Evolutionary conservation across 108 stramenopile species (phyloP).

Genomic region (Pseudonitzschia delicatissima): DNA sequence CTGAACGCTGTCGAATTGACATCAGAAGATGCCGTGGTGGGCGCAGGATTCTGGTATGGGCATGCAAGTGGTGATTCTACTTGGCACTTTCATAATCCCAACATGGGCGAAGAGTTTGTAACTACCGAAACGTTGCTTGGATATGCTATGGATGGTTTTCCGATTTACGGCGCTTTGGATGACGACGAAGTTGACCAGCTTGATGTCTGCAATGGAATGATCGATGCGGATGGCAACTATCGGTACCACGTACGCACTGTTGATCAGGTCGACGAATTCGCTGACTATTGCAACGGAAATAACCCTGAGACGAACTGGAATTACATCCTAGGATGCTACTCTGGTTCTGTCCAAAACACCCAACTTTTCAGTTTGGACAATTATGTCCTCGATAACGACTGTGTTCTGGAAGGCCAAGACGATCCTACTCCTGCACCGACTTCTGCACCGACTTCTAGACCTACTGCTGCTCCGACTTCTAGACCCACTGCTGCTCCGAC

Average conservation of each 20-base stretch:
- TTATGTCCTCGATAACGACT: too few relatives aligned
- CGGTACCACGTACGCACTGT: conserved; percentile 3
- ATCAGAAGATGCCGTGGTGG: neutral
- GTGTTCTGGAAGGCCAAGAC: too few relatives aligned
- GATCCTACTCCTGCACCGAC: too few relatives aligned
- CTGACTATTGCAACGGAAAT: too few relatives aligned
- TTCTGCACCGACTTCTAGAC: too few relatives aligned
- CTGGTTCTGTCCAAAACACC: too few relatives aligned
- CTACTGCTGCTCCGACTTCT: too few relatives aligned
- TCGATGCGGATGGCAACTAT: conserved; percentile 7
- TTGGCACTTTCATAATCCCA: conserved; percentile 12
- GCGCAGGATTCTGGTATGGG: neutral
- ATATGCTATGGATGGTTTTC: conserved; percentile 16
- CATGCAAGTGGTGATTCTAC: neutral
- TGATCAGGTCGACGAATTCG: neutral
- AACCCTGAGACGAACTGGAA: neutral
- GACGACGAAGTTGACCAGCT: neutral
- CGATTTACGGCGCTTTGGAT: conserved; percentile 7
- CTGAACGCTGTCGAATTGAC: too few relatives aligned
- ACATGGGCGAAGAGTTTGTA: conserved; percentile 1
- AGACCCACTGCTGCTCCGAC: too few relatives aligned
- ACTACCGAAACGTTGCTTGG: neutral
- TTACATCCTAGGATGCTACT: too few relatives aligned
- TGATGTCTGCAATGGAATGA: conserved; percentile 6
- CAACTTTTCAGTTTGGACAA: too few relatives aligned